Base-by-base conservation (phyloP, 2,329 filamentous ascomycete genomes). In the Nothophaeocryptopus gaeumannii region DNA sequence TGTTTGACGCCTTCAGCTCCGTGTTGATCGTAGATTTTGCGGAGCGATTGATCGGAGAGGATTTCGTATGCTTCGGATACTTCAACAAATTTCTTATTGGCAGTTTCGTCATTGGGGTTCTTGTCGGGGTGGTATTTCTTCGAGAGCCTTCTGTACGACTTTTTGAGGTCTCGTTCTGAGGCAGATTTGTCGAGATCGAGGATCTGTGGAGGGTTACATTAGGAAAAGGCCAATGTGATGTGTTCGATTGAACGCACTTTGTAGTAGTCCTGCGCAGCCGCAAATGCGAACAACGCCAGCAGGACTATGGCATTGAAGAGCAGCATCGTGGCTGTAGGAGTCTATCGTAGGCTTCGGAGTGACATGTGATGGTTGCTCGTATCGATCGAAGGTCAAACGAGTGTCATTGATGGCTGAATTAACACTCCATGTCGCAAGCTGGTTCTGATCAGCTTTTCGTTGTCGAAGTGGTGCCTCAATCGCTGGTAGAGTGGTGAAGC, bases 71-170 rank as follows among this genome's bases (percentile, higher is more conserved):
- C 93, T 74, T 96, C 91, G 39, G 91, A 88, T 40, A 99, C 85
- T 66, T 90, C 83, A 70, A 96, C 89, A 68, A 99, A 99, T 70
- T 92, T 96, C 68, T 91, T 81, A 59, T 92, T 84, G 32, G 91
- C 92, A 4, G 82, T 77, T 12, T 88, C 76, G 67, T 96, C 85
- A 58, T 84, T 85, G 49, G 92, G 90, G 64, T 97, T 97, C 80
- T 99, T 99, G 72, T 99, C 93, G 3, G 93, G 93, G 67, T 99
- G 93, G 70, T 81, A 96, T 70, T 95, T 95, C 72, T 97, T 97
- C 75, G 88, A 95, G 9, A 99, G 78, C 53, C 83, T 85, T 53
- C 91, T 83, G 72, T 99, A 99, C 15, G 93, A 91, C 39, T 88
- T 87, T 72, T 99, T 99, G 68, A 99, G 86, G 63, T 97, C 86